Percentiles rank a stretch among this genome's conserved stretches.
Conservation (phyloP, 768 basidiomycete species). For the Kwoniella europaea region DNA sequence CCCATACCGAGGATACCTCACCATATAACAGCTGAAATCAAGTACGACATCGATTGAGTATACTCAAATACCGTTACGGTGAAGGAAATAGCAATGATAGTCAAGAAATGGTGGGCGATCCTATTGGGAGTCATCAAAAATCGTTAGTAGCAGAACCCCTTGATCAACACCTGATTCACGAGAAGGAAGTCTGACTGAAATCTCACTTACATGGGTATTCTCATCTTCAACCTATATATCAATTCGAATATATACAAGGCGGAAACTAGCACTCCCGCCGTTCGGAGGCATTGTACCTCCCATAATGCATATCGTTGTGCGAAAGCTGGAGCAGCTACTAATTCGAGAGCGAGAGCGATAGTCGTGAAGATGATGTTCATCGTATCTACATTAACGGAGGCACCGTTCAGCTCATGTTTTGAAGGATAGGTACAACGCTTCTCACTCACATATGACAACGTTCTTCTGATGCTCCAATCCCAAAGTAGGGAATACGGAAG, state of each 20-base stretch:
- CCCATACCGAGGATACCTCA: too few species aligned
- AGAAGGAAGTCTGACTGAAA: neutral
- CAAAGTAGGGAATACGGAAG: neutral
- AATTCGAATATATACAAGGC: slow-evolving; percentile 44
- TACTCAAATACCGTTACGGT: slow-evolving; percentile 43
- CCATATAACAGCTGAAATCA: slow-evolving; percentile 39
- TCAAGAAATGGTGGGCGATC: slow-evolving; percentile 43
- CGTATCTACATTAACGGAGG: slow-evolving; percentile 22
- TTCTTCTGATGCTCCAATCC: slow-evolving; percentile 37
- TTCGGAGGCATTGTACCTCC: slow-evolving; percentile 30
- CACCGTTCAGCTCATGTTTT: too few species aligned
- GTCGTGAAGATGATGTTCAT: slow-evolving; percentile 42
- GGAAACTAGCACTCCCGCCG: slow-evolving; percentile 28
- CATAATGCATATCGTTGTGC: slow-evolving; percentile 22
- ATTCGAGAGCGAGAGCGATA: slow-evolving; percentile 35
- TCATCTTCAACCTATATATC: slow-evolving; percentile 39
- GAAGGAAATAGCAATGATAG: slow-evolving; percentile 41
- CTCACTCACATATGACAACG: slow-evolving; percentile 38
- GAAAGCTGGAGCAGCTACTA: slow-evolving; percentile 33
- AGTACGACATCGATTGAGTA: slow-evolving; percentile 30
- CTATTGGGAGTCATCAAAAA: slow-evolving; percentile 6
- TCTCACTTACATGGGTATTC: slow-evolving; percentile 42
- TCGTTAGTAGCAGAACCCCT: too few species aligned
- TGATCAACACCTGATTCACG: too few species aligned
- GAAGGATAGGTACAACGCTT: neutral